These are phyloP conservation scores for Osmozyma mogii DNA, from an alignment of 805 yeast genomes.

Conservation along the genomic window DNA sequence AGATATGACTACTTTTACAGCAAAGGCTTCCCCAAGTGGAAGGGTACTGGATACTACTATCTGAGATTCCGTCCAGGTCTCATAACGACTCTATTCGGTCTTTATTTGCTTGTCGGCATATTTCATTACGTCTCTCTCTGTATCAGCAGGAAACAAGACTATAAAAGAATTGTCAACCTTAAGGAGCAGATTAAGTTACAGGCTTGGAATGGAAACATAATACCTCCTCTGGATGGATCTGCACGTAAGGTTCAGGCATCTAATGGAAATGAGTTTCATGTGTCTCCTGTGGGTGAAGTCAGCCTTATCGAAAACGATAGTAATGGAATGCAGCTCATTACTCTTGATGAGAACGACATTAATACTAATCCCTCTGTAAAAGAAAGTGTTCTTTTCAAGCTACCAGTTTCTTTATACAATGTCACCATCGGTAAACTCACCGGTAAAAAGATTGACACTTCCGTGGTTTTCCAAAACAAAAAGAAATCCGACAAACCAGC, in stretches of 20 bases:
- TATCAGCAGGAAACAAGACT: constrained; percentile 49
- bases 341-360: constrained; percentile 42
- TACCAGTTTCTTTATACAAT: constrained; percentile 41
- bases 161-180: constrained; percentile 45
- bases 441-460: constrained; percentile 12
- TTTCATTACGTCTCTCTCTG: constrained; percentile 53
- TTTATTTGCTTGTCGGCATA: constrained; percentile 42
- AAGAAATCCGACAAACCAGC: constrained; percentile 7
- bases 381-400: constrained; percentile 39
- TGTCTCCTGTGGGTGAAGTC: constrained; percentile 51
- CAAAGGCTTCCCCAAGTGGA: constrained; percentile 82
- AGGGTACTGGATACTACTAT: constrained; percentile 58
- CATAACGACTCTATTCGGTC: constrained; percentile 40
- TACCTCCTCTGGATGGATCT: constrained; percentile 43
- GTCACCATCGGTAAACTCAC: constrained; percentile 30
- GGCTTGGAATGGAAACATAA: constrained; percentile 48
- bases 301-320: constrained; percentile 36
- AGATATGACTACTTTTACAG: constrained; percentile 79
- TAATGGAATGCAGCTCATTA: constrained; percentile 23
- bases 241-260: constrained; percentile 38
- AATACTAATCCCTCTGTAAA: constrained; percentile 37
- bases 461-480: constrained; percentile 10
- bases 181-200: constrained; percentile 42
- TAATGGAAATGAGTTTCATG: constrained; percentile 45
- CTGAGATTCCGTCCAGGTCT: constrained; percentile 64